Conservation (phyloP, 2,329 filamentous ascomycete genomes). For the Penicillium capsulatum region DNA sequence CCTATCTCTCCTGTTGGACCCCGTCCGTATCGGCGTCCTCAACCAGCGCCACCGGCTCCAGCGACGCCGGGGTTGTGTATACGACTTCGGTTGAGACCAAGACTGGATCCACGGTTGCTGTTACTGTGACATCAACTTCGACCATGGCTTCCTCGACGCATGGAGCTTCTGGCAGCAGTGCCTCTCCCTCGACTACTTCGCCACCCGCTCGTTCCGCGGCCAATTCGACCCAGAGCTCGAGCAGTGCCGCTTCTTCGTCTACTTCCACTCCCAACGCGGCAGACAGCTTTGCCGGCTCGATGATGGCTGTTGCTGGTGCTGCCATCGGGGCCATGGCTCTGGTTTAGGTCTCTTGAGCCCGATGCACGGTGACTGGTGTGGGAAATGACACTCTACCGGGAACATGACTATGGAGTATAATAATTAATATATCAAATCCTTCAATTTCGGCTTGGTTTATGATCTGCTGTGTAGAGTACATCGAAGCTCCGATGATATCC, state of each 20-base stretch:
- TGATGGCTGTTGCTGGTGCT: slow-evolving; percentile 11
- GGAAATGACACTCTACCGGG: no score
- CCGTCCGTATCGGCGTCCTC: slow-evolving; percentile 4
- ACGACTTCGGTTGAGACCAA: no score
- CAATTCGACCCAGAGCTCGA: background rate
- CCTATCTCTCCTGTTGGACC: slow-evolving; percentile 15
- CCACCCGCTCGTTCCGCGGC: background rate
- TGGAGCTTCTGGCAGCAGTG: background rate
- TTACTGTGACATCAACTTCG: background rate
- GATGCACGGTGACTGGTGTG: no score
- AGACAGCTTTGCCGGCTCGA: slow-evolving; percentile 1
- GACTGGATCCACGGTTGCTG: background rate
- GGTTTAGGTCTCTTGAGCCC: no score
- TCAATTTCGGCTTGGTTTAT: no score
- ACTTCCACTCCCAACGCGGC: slow-evolving; percentile 5
- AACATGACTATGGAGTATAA: no score
- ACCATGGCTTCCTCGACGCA: background rate
- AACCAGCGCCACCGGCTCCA: slow-evolving; percentile 2
- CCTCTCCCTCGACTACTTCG: slow-evolving; percentile 5
- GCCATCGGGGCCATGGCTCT: slow-evolving; percentile 9
- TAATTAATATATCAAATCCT: no score
- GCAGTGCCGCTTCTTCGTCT: background rate
- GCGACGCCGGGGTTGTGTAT: no score
- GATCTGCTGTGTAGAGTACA: no score
- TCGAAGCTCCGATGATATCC: no score